A percentile compares a stretch with the other conserved stretches of the same genome.
phyloP scores from a whole-genome alignment of 148 eudicot genomes.

The Chenopodium berlandieri region DNA sequence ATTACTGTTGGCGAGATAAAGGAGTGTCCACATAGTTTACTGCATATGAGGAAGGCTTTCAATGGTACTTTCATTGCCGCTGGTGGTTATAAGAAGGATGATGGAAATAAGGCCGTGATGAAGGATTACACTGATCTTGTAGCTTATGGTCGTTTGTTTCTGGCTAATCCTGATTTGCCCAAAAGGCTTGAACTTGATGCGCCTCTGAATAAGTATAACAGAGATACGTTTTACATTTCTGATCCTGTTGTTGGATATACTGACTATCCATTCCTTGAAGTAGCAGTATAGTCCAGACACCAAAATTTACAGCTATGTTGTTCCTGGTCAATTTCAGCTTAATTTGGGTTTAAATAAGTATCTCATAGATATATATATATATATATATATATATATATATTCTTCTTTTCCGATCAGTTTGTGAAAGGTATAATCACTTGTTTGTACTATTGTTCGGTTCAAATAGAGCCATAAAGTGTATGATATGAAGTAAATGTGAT shows the following conservation, averaged over 20 bases:
- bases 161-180: slow-evolving; percentile 47
- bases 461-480: not conserved
- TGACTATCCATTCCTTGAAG: slow-evolving; percentile 44
- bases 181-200: slow-evolving; percentile 41
- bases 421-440: not conserved
- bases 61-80: slow-evolving; percentile 40
- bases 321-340: not conserved
- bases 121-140: slow-evolving; percentile 37
- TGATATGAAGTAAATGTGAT: not conserved
- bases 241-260: slow-evolving; percentile 45
- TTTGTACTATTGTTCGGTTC: not conserved
- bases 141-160: slow-evolving; percentile 40
- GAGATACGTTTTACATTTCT: slow-evolving; percentile 34
- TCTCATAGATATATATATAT: too few species aligned
- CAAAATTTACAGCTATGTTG: not conserved
- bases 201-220: slow-evolving; percentile 39
- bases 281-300: not conserved
- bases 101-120: slow-evolving; percentile 40
- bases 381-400: too few species aligned
- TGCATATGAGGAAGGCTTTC: slow-evolving; percentile 46
- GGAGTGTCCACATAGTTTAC: slow-evolving; percentile 24
- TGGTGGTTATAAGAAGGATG: slow-evolving; percentile 41
- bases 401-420: too few species aligned
- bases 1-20: slow-evolving; percentile 20
- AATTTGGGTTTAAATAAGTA: too few species aligned